Conservation (phyloP, 1,139 yeast species). For the Scheffersomyces illinoinensis region DNA sequence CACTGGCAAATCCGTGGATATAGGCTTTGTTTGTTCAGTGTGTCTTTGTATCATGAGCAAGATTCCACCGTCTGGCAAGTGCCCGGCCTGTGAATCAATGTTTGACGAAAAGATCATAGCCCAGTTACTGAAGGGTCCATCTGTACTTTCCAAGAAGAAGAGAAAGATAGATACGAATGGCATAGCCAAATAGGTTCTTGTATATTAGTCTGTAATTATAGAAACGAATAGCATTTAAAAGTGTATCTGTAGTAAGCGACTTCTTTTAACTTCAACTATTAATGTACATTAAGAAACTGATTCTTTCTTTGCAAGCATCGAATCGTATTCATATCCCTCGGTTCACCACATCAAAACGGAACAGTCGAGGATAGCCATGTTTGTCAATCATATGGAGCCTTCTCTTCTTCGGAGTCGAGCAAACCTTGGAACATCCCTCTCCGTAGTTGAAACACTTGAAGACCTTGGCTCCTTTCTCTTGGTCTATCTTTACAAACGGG, state of each 20-base stretch:
- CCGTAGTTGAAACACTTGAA: constrained; percentile 39
- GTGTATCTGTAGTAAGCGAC: too few relatives aligned
- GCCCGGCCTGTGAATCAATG: constrained; percentile 55
- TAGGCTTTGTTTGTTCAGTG: constrained; percentile 94
- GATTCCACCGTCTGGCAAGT: constrained; percentile 57
- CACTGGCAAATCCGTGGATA: constrained; percentile 84
- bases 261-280: not conserved
- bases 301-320: not conserved
- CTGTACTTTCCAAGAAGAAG: constrained; percentile 42
- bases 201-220: not conserved
- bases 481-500: constrained; percentile 39
- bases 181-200: not conserved
- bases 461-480: constrained; percentile 39
- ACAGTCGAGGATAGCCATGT: constrained; percentile 51
- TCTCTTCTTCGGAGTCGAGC: constrained; percentile 36
- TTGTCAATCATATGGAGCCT: constrained; percentile 47
- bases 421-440: constrained; percentile 34
- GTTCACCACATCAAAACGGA: constrained; percentile 39
- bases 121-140: constrained; percentile 52
- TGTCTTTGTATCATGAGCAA: constrained; percentile 80
- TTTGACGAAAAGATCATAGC: constrained; percentile 50
- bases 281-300: not conserved
- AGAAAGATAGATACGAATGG: constrained; percentile 22
- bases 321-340: constrained; percentile 5
- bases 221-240: not conserved